Percentiles rank a stretch among this genome's conserved stretches.
Conservation (phyloP, 495 filamentous ascomycete genomes). For the Darksidea phi region DNA sequence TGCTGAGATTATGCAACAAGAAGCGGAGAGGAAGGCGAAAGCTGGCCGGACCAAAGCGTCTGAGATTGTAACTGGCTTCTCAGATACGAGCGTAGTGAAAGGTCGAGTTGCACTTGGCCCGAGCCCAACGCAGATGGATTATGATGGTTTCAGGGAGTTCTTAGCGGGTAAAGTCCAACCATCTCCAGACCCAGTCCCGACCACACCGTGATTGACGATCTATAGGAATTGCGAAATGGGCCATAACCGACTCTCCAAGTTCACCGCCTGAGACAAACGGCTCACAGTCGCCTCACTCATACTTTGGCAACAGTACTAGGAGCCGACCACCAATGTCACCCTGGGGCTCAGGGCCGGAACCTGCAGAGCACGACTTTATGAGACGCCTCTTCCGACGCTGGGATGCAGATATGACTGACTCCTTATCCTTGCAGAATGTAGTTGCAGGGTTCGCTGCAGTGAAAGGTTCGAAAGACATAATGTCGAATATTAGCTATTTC, state of each 20-base stretch:
- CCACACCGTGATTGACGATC: not conserved
- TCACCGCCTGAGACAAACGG: constrained; percentile 55
- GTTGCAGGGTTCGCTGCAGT: constrained; percentile 86
- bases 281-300: constrained; percentile 55
- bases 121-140: constrained; percentile 89
- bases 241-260: constrained; percentile 71
- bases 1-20: constrained; percentile 72
- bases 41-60: constrained; percentile 56
- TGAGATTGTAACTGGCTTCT: constrained; percentile 49
- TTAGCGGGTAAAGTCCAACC: constrained; percentile 56
- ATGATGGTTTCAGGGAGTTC: constrained; percentile 92
- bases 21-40: constrained; percentile 64
- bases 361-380: constrained; percentile 95
- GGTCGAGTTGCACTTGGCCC: constrained; percentile 88
- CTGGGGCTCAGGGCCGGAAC: constrained; percentile 75
- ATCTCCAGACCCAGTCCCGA: not conserved
- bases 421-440: constrained; percentile 81
- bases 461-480: constrained; percentile 90
- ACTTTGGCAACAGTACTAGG: constrained; percentile 55
- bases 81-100: constrained; percentile 57
- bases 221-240: constrained; percentile 76
- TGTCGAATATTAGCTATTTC: constrained; percentile 96
- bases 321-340: constrained; percentile 58
- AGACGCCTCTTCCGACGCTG: constrained; percentile 82
- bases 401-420: constrained; percentile 73